Base-by-base conservation (phyloP, 176 grass and related monocot species). In the Pontederia crassipes region DNA sequence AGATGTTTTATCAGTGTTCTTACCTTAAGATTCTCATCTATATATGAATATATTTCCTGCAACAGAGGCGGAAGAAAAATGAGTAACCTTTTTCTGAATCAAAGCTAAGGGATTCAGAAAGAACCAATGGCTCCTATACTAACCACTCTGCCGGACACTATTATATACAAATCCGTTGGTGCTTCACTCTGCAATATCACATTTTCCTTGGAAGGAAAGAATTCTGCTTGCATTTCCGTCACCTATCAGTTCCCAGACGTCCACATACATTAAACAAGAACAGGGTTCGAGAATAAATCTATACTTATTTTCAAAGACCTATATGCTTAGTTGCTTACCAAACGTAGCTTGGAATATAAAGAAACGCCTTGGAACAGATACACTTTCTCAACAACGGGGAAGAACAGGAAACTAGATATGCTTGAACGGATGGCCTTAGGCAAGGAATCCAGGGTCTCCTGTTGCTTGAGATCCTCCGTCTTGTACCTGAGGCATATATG, bases 11-110 rank as follows among this genome's bases (percentile, higher is more conserved):
- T 24, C 6, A 40, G 32, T 40, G 2, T 35, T 8, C 28, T 62
- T 58, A 85, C 86, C 78, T 79, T 72, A 51, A 85, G 72, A 48
- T 66, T 59, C 64, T 48, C 82, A 71, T 90, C 72, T 15, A 67
- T 47, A 59, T 71, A 79, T 55, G 52, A 55, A 35, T 72, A 45
- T 52, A 85, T 67, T 40, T 85, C 86, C 86, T 90, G 75, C 8
- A 8, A 70, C 45, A 35, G 75, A 55, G 17, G 10, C 16, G 14
- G 18, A 51, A n/a, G 8, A 28, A 26, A 54, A 70, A 45, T 17
- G 9, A 29, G 24, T 61, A 46, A 26, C 13, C 60, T 28, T 53
- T 4, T 8, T 16, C 18, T 1, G 2, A 54, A 14, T 49, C 48
- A 28, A 8, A 47, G 54, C 10, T 24, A 46, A 14, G 2, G 11